Evolutionary conservation across 495 filamentous ascomycete genomes (phyloP), one percentile per base, ranked within the genome.

Genomic region (Hyaloscypha finlandica): DNA sequence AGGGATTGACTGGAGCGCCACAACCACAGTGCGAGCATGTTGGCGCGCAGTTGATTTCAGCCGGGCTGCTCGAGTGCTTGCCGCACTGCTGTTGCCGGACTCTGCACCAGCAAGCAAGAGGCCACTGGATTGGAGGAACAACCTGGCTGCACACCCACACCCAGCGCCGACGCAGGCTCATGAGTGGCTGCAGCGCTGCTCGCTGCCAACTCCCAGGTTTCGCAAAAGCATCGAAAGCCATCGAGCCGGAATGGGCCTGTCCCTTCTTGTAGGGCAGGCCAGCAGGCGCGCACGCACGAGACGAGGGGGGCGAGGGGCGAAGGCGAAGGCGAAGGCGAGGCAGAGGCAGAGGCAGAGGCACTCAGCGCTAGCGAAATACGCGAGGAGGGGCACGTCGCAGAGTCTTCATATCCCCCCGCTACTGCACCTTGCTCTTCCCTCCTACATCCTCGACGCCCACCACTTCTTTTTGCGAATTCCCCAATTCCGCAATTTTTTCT

Each of bases 391-490:
- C 42, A 48, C 56, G 16, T 61, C 61, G 32, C 64, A 73, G 71
- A 67, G 53, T 48, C 69, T 69, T 73, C 70, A 67, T 63, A 60
- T 62, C 53, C 70, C 33, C 69, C 66, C 71, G 63, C 69, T 68
- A 65, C 64, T 69, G 65, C 68, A 64, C 69, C 35, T 69, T 30
- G 51, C 48, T 48, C 60, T 59, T 64, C 52, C 70, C 65, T 59
- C 56, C 45, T 66, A 57, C 65, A 61, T 62, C 65, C 45, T 48
- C 70, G 51, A 53, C 57, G 33, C 51, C 60, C 45, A 42, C 30
- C 68, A 66, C 56, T 63, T 51, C 52, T 66, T 64, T 48, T 39
- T 64, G 63, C 61, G 53, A 51, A 53, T 63, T 52, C 31, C 48
- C 55, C 59, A 48, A 61, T 56, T 55, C 56, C 55, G 37, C 54